Conservation (phyloP, 2,329 filamentous ascomycete genomes). For the Phoma sp. region DNA sequence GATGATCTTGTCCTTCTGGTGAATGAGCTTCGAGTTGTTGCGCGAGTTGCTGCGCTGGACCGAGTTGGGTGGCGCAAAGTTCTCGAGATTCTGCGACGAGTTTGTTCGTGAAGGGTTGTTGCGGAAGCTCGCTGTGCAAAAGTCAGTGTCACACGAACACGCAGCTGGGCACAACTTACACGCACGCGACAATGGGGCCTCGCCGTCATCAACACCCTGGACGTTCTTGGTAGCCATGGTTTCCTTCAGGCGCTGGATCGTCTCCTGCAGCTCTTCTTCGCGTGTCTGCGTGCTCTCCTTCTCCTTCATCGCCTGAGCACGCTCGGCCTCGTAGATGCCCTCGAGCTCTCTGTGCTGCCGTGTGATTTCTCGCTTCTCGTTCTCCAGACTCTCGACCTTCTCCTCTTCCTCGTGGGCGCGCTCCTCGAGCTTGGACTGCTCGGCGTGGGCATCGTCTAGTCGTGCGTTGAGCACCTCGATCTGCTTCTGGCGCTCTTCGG, state of each 20-base stretch:
- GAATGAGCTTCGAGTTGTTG: slow-evolving; percentile 85
- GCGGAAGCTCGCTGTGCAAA: slow-evolving; percentile 47
- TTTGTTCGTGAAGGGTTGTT: slow-evolving; percentile 52
- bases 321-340: slow-evolving; percentile 88
- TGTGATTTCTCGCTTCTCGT: slow-evolving; percentile 82
- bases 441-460: slow-evolving; percentile 81
- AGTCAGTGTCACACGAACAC: slow-evolving; percentile 28
- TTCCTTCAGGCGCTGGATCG: slow-evolving; percentile 92
- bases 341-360: slow-evolving; percentile 91
- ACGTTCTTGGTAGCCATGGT: slow-evolving; percentile 77
- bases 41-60: slow-evolving; percentile 86
- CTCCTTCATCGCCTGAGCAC: slow-evolving; percentile 85
- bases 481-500: slow-evolving; percentile 84
- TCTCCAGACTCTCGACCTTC: slow-evolving; percentile 78
- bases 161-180: slow-evolving; percentile 50
- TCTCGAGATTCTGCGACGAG: slow-evolving; percentile 73
- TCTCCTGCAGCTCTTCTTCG: slow-evolving; percentile 88
- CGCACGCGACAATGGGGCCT: slow-evolving; percentile 58
- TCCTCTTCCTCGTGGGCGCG: slow-evolving; percentile 85
- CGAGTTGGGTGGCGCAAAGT: slow-evolving; percentile 86
- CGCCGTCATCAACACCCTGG: slow-evolving; percentile 58
- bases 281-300: slow-evolving; percentile 84
- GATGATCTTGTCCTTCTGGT: slow-evolving; percentile 96
- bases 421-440: slow-evolving; percentile 88
- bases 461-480: slow-evolving; percentile 82